Base-by-base conservation (phyloP, 495 filamentous ascomycete species). In the Aspergillus steynii region DNA sequence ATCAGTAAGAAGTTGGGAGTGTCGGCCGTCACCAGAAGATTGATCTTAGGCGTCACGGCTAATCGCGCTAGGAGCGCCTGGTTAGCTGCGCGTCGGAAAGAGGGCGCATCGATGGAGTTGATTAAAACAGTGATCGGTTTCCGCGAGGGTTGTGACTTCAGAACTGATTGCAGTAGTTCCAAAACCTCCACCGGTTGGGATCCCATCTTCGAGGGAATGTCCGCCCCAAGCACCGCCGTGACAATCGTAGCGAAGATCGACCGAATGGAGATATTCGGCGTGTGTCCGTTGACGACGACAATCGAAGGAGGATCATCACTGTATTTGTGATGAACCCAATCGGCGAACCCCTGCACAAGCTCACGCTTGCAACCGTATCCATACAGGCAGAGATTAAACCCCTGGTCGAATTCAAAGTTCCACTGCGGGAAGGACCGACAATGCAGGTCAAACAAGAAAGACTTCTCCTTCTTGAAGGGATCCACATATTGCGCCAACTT, bases 361-460 rank as follows among this genome's bases (percentile, higher is more conserved):
- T 77, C 77, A 12, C 90, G 82, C 68, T 98, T 99, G 46, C 90
- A 93, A 5, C 95, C 95, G 64, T 91, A 97, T 31, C 95, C 95
- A 69, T 94, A 97, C 3, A 97, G 75, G 66, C 96, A 95, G 59
- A 97, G 82, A 70, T 90, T 96, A 80, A 97, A 98, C 48, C 88
- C 88, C 69, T 97, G 86, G 37, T 86, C 82, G 26, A 98, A 83
- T 76, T 99, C 96, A 66, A 98, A 99, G 15, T 81, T 74, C 95
- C 95, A 99, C 70, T 98, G 95, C 12, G 88, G 82, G 70, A 96
- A 98, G 15, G 88, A 90, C 47, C 88, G 85, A 49, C 83, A 81
- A 70, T 98, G 93, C 27, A 96, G 77, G 25, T 87, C 82, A 57
- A 88, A 79, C 29, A 99, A 80, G 58, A 88, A 87, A 20, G 84